Evolutionary conservation across 2,329 filamentous ascomycete species (phyloP).

Genomic region (Apiospora malaysiana): DNA sequence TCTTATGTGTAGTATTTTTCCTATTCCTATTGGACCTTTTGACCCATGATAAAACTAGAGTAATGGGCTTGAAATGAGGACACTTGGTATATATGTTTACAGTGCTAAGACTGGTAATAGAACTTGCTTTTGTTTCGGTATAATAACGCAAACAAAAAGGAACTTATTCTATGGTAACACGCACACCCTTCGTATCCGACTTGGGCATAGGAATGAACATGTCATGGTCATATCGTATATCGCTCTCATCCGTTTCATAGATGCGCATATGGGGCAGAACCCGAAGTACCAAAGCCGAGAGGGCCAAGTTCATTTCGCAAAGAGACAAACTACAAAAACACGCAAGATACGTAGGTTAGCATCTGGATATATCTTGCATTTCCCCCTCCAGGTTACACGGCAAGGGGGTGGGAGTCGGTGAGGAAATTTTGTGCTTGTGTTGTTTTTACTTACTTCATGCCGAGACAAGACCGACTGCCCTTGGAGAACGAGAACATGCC

Average conservation of each 20-base stretch:
- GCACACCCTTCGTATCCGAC: conserved; percentile 25
- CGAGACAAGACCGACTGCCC: conserved; percentile 37
- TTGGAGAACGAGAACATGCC: conserved; percentile 48
- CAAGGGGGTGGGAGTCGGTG: not conserved
- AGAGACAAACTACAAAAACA: conserved; percentile 30
- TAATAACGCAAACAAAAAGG: not conserved
- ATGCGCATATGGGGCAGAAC: conserved; percentile 34
- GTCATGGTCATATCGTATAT: conserved; percentile 38
- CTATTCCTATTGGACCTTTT: no score
- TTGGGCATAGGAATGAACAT: conserved; percentile 31
- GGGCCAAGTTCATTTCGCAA: conserved; percentile 34
- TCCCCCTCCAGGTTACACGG: not conserved
- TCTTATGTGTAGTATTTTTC: no score
- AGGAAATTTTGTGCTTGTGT: not conserved
- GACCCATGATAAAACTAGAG: no score
- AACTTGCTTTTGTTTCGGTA: not conserved
- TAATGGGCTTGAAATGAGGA: no score
- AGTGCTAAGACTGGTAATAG: not conserved
- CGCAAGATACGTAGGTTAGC: not conserved
- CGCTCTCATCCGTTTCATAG: conserved; percentile 30
- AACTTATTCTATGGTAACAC: not conserved
- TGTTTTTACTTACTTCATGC: conserved; percentile 2
- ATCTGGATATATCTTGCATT: not conserved
- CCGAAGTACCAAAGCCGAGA: conserved; percentile 31
- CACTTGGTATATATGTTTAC: not conserved